These are phyloP conservation scores for Ceratocystis ficicola DNA, from an alignment of 2,329 filamentous ascomycete species.

Conservation along the genomic window DNA sequence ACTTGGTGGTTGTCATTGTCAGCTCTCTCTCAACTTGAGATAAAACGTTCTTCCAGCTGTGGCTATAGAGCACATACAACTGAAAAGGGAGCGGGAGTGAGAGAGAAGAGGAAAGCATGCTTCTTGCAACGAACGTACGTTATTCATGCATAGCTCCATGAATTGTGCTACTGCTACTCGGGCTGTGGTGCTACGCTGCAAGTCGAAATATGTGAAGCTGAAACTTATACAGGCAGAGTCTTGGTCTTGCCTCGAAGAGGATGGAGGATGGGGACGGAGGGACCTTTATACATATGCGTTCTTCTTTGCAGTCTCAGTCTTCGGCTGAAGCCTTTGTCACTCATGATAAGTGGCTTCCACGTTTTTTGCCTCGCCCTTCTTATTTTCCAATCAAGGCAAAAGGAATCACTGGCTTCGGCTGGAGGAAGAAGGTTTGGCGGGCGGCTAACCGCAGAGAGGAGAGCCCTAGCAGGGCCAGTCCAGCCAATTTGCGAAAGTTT, in stretches of 20 bases:
- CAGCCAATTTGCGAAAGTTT: no score
- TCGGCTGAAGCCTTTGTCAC: neutral
- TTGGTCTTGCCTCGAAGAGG: neutral
- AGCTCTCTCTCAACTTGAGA: neutral
- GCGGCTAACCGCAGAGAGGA: neutral
- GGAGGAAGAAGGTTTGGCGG: neutral
- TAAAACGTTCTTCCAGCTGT: no score
- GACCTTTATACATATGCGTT: neutral
- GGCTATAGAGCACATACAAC: no score
- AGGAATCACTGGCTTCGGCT: neutral
- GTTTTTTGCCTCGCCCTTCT: neutral
- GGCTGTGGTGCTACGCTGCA: slow-evolving; percentile 1
- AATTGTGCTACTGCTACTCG: neutral
- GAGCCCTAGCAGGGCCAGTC: no score
- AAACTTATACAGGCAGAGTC: neutral
- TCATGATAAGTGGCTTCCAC: slow-evolving; percentile 1
- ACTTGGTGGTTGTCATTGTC: neutral
- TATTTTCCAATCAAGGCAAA: neutral
- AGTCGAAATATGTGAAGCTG: neutral
- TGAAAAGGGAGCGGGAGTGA: no score
- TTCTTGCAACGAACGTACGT: neutral
- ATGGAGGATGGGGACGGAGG: neutral
- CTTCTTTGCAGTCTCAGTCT: neutral
- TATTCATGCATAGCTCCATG: neutral
- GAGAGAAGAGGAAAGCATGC: no score